Percentiles rank a stretch among this genome's conserved stretches.
Conservation (phyloP, 805 yeast species). For the Huiozyma sinensis region DNA sequence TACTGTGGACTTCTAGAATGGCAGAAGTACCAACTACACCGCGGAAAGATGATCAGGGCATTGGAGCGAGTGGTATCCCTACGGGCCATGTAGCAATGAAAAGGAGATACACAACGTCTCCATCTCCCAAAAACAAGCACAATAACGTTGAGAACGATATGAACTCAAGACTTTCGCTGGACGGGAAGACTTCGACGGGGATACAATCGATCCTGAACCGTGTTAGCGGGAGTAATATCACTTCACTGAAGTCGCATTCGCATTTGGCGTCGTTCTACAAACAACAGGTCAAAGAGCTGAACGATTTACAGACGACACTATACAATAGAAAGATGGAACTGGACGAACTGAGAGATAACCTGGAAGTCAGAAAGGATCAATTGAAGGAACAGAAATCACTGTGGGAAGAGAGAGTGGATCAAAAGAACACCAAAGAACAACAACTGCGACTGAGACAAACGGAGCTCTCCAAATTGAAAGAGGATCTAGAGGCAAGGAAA, state of each 20-base stretch:
- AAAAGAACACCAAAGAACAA: slow-evolving; percentile 16
- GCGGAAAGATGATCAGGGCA: background rate
- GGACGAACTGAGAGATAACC: slow-evolving; percentile 18
- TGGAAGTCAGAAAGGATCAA: slow-evolving; percentile 11
- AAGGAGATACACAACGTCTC: slow-evolving; percentile 8
- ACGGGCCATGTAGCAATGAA: background rate
- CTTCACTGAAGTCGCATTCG: background rate
- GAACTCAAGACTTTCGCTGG: slow-evolving; percentile 1
- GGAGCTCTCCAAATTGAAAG: slow-evolving; percentile 24
- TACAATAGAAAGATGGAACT: slow-evolving; percentile 17
- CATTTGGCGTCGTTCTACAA: slow-evolving; percentile 24
- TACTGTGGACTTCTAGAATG: background rate
- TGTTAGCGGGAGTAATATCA: no score
- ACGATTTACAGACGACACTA: slow-evolving; percentile 20
- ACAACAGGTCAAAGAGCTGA: slow-evolving; percentile 23
- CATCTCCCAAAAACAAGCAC: slow-evolving; percentile 2
- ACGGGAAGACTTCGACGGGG: background rate
- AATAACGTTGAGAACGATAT: background rate
- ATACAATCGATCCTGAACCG: no score
- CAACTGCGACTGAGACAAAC: slow-evolving; percentile 25
- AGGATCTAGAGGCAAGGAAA: slow-evolving; percentile 19
- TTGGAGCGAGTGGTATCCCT: no score
- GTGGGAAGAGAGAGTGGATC: slow-evolving; percentile 22
- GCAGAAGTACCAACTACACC: slow-evolving; percentile 4
- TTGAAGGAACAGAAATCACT: slow-evolving; percentile 16